Evolutionary conservation across 1,284 basidiomycete genomes (phyloP), one percentile per base, ranked within the genome.

Genomic region (Trichosporon ovoides): DNA sequence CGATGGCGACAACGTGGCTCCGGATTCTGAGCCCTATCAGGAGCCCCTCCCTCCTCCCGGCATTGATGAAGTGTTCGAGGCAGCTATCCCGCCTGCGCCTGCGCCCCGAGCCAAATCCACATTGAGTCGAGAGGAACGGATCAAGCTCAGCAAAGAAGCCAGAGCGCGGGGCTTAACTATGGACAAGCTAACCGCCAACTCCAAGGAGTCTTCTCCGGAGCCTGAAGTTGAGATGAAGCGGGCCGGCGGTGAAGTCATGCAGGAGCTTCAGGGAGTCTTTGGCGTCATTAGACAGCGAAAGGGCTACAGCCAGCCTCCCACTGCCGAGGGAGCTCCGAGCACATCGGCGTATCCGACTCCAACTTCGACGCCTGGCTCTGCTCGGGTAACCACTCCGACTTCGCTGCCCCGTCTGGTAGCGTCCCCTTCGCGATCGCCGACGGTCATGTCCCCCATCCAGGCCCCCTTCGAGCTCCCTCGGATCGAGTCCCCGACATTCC

Each of bases 231-330:
- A 56, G 22, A 51, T 22, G 49, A 56, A 55, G 54, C 52, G 49
- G 16, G 50, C 50, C 0, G 66, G 65, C 14, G 67, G 67, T 4
- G 52, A 65, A 53, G 67, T 76, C 28, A 66, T 76, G 16, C 63
- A 66, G 38, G 74, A 76, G 66, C 60, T 76, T 22, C 62, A 65
- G 55, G 66, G 70, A 14, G 66, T 76, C 52, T 73, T 76, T 38
- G 73, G 67, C 18, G 57, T 67, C 19, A 74, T 76, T 28, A 58
- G 72, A 59, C 50, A 54, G 28, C 58, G 66, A 31, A 75, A 71
- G 56, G 66, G 61, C 16, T 48, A 48, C 43, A 31, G 24, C 24
- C 24, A 24, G 14, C 24, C 5, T 6, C 43, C 43, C 1, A 22
- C 14, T 3, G 16, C 43, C 5, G 24, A 31, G 5, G 9, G 28